These are phyloP conservation scores for Crithidia sp. DNA, from an alignment of 208 protist species.

Conservation along the genomic window DNA sequence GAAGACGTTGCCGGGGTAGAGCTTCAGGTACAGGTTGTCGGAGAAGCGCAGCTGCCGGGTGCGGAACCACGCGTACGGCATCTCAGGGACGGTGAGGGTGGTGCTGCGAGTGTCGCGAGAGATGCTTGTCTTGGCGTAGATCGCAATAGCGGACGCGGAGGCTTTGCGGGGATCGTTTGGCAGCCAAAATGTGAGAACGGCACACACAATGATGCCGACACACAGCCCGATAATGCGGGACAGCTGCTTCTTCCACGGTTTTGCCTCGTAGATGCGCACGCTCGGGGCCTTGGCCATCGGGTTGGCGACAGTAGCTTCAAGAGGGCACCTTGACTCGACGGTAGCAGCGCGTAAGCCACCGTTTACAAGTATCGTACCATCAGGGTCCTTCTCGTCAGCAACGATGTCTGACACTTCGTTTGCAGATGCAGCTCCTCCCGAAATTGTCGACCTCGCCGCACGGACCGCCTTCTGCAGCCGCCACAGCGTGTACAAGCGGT, in stretches of 20 bases:
- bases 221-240: conserved; percentile 16
- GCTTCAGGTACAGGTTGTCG: conserved; percentile 45
- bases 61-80: conserved; percentile 47
- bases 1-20: conserved; percentile 70
- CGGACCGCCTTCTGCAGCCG: neutral
- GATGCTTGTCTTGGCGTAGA: conserved; percentile 24
- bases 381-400: neutral
- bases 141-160: conserved; percentile 30
- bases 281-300: conserved; percentile 9
- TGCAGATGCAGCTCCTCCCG: neutral
- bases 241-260: conserved; percentile 4
- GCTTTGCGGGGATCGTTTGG: conserved; percentile 50
- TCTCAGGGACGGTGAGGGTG: conserved; percentile 42
- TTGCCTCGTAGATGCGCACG: conserved; percentile 3
- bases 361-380: too few relatives aligned
- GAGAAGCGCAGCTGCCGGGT: conserved; percentile 41
- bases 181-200: conserved; percentile 47
- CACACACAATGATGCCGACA: conserved; percentile 26
- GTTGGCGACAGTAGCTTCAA: conserved; percentile 3
- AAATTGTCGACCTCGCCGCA: too few relatives aligned
- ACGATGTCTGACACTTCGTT: neutral
- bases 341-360: too few relatives aligned
- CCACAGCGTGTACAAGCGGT: conserved; percentile 7
- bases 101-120: neutral
- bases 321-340: too few relatives aligned